phyloP scores from a whole-genome alignment of 2,329 filamentous ascomycete genomes.

The Beauveria bassiana region DNA sequence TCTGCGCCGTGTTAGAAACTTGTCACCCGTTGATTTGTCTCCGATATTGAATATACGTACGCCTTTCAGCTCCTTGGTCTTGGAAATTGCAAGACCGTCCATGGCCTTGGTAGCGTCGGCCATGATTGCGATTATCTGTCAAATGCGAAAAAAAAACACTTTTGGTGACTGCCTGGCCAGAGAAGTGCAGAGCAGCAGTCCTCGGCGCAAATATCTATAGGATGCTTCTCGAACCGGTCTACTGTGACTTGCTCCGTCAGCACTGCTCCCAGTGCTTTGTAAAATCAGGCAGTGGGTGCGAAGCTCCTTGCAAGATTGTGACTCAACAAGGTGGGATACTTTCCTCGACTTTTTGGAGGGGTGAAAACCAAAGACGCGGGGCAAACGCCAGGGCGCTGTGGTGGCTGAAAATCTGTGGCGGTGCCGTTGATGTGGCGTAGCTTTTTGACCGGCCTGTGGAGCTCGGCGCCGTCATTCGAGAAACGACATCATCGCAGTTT shows the following conservation, averaged over 20 bases:
- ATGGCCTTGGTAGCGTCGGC: constrained; percentile 39
- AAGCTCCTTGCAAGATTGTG: neutral
- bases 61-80: constrained; percentile 54
- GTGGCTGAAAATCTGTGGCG: constrained; percentile 10
- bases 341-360: constrained; percentile 9
- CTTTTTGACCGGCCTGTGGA: neutral
- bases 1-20: constrained; percentile 38
- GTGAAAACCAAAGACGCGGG: constrained; percentile 13
- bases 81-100: constrained; percentile 45
- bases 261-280: constrained; percentile 2
- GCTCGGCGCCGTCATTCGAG: neutral
- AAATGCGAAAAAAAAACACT: neutral
- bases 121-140: constrained; percentile 28
- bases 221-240: neutral
- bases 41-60: constrained; percentile 27
- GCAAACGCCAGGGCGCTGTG: constrained; percentile 8
- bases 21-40: no score
- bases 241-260: constrained; percentile 5
- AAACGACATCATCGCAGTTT: neutral
- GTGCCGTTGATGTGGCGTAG: constrained; percentile 2
- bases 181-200: neutral
- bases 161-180: neutral
- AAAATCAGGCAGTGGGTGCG: neutral
- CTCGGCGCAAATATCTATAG: neutral
- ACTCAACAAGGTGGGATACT: constrained; percentile 8